These are phyloP conservation scores for Arabidopsis thaliana DNA, from an alignment of 345 rosid species.

Conservation along the genomic window TAIR10.1 NC_003071.7:14295001-14295500, in stretches of 20 bases:
- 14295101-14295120: slow-evolving; percentile 14
- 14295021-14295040: slow-evolving; percentile 20
- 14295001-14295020: slow-evolving; percentile 46
- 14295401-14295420: slow-evolving; percentile 10
- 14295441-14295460: neutral
- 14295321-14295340: neutral
- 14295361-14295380: slow-evolving; percentile 28
- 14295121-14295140: neutral
- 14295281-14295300: slow-evolving; percentile 27
- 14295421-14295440: slow-evolving; percentile 18
- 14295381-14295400: slow-evolving; percentile 21
- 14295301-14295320: slow-evolving; percentile 10
- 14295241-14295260: slow-evolving; percentile 22
- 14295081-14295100: slow-evolving; percentile 22
- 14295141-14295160: slow-evolving; percentile 27
- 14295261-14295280: slow-evolving; percentile 17
- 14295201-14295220: slow-evolving; percentile 46
- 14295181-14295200: slow-evolving; percentile 49
- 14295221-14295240: slow-evolving; percentile 48
- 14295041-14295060: slow-evolving; percentile 11
- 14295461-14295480: no score
- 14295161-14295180: slow-evolving; percentile 44
- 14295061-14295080: slow-evolving; percentile 1
- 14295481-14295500: no score
- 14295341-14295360: neutral